Base-by-base conservation (phyloP, 371 early-diverging fungal genomes). In the Rhizopus arrhizus region DNA sequence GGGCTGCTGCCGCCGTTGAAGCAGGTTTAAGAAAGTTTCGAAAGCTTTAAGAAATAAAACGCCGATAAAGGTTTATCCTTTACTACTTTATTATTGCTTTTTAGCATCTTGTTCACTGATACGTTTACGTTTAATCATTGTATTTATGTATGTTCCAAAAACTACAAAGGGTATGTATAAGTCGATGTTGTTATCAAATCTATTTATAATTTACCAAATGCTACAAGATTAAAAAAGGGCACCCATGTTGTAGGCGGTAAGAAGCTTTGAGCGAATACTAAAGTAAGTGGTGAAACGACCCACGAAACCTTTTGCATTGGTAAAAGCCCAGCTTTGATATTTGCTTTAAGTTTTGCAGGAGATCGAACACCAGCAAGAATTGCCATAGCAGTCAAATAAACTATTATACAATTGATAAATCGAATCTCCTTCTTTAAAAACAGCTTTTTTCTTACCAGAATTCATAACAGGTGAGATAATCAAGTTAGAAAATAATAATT, bases 1-100 rank as follows among this genome's bases (percentile, higher is more conserved):
- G 97, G 97, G 98, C 91, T n/a, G 77, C 88, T 28, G 95, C 95
- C 36, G 98, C 98, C 13, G 89, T 96, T n/a, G 96, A 96, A 73
- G 91, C 95, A 86, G 95, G 86, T 28, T 72, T 90, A 50, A 80
- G 90, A 60, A 81, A 82, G 64, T 68, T 65, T 58, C 78, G 76
- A 38, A 62, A 70, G 32, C 66, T 85, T 33, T 85, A 78, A 22
- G 22, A 22, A 22, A 22, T 22, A 22, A 22, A 22, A 22, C 2
- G 22, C 22, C 22, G 22, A 22, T 22, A 22, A 22, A 22, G 22
- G 22, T 22, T 22, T 22, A 22, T 22, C 22, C 22, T 22, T 22
- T 22, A 22, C 22, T 22, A 2, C 22, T 32, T 22, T 49, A 4
- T 64, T 73, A 76, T 54, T 76, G 54, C 61, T 69, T 63, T 73